Conservation (phyloP, 169 alveolate species). For the Plasmodium knowlesi region DNA sequence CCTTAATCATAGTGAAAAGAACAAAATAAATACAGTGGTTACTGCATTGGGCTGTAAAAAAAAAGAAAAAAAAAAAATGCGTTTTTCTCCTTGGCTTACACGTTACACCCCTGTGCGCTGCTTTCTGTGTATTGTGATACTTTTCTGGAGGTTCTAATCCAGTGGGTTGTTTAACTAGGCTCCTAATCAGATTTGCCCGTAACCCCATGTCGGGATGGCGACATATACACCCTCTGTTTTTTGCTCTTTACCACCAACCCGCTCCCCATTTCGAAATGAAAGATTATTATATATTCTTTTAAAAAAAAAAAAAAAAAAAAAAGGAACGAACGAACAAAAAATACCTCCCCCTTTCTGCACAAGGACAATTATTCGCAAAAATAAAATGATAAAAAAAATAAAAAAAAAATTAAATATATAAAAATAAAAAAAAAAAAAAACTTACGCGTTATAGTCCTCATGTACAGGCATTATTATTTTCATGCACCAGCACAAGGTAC, state of each 20-base stretch:
- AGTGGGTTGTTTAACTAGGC: not conserved
- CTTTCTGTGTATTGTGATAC: too few relatives aligned
- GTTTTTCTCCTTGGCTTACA: not conserved
- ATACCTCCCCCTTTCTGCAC: too few relatives aligned
- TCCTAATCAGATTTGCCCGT: not conserved
- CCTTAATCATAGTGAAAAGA: not conserved
- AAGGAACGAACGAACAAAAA: too few relatives aligned
- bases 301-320: too few relatives aligned
- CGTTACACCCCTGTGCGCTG: not conserved
- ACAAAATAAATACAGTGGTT: not conserved
- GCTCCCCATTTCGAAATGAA: not conserved
- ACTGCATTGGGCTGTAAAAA: not conserved
- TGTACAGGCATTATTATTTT: not conserved
- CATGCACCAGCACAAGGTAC: not conserved
- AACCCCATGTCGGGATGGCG: not conserved
- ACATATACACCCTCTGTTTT: not conserved
- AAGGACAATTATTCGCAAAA: too few relatives aligned
- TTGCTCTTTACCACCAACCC: not conserved
- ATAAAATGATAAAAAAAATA: too few relatives aligned
- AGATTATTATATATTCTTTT: too few relatives aligned
- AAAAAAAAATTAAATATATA: too few relatives aligned
- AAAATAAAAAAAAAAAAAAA: too few relatives aligned
- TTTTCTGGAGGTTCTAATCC: too few relatives aligned
- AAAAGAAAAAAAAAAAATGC: too few relatives aligned
- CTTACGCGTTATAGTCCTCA: not conserved